Conservation (phyloP, 2,329 filamentous ascomycete species). For the Trichoderma semiorbis region DNA sequence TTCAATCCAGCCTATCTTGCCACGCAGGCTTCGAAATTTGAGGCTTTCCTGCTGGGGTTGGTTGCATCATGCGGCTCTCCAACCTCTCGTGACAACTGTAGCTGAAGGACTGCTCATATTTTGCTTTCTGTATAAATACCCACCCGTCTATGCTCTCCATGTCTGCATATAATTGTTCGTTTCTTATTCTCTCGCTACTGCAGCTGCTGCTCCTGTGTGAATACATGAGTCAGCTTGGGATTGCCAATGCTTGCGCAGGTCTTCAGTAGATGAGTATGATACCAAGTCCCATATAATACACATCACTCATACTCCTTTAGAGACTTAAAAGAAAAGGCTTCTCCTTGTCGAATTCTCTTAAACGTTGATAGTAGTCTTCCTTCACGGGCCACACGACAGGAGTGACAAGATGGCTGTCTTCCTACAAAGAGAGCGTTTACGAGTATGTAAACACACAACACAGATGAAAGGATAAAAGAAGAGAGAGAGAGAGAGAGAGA, state of each 20-base stretch:
- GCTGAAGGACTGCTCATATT: not conserved
- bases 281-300: not conserved
- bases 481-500: not conserved
- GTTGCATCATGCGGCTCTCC: not conserved
- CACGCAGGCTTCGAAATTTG: not conserved
- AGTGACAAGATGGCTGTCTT: not conserved
- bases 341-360: not conserved
- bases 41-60: not conserved
- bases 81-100: not conserved
- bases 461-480: not conserved
- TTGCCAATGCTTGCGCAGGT: not conserved
- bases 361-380: not conserved
- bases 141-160: not conserved
- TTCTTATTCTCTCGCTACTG: not conserved
- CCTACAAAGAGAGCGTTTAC: not conserved
- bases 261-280: not conserved
- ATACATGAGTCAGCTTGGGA: not conserved
- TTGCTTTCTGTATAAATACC: not conserved
- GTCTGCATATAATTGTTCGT: not conserved
- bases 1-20: not conserved
- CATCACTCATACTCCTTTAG: not conserved
- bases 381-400: not conserved
- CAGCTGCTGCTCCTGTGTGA: not conserved
- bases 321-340: not conserved
- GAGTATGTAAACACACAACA: not conserved